These are phyloP conservation scores for Fennellomyces sp. DNA, from an alignment of 371 early-diverging fungal species.

Conservation along the genomic window DNA sequence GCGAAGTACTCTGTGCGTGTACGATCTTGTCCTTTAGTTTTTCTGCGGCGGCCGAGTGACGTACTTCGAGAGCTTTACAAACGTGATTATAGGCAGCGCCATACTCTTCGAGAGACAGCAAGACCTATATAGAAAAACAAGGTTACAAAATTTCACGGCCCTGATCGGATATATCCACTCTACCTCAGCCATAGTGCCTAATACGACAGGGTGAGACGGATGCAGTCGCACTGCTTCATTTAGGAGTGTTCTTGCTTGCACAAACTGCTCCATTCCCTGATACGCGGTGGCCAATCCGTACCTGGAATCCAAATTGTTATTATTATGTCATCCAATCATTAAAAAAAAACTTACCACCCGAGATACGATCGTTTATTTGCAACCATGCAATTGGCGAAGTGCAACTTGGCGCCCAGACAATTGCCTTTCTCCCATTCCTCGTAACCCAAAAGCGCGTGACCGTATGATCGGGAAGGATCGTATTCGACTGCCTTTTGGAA, in stretches of 20 bases:
- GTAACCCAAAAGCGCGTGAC: conserved; percentile 38
- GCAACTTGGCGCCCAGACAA: conserved; percentile 32
- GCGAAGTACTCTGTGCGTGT: not conserved
- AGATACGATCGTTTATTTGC: conserved; percentile 36
- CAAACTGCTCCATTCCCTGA: conserved; percentile 24
- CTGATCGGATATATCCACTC: too few relatives aligned
- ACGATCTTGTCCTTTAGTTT: conserved; percentile 12
- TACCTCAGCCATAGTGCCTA: conserved; percentile 37
- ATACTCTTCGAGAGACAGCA: conserved; percentile 10
- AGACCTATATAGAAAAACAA: conserved; percentile 5
- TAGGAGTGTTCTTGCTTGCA: conserved; percentile 26
- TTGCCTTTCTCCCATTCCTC: conserved; percentile 43
- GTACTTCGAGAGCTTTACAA: conserved; percentile 7
- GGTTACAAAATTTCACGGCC: not conserved
- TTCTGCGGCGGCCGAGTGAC: not conserved
- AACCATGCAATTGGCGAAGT: conserved; percentile 34
- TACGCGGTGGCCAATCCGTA: conserved; percentile 39
- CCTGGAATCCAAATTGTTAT: conserved; percentile 20
- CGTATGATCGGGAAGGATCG: conserved; percentile 36
- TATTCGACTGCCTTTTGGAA: conserved; percentile 39
- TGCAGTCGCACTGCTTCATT: conserved; percentile 36
- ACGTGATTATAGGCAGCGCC: conserved; percentile 3
- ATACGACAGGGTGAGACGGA: conserved; percentile 34
- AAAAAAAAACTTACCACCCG: conserved; percentile 28
- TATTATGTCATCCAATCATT: too few relatives aligned